Conservation (phyloP, 305 asterid genomes). For the Solanum hybrid region DNA sequence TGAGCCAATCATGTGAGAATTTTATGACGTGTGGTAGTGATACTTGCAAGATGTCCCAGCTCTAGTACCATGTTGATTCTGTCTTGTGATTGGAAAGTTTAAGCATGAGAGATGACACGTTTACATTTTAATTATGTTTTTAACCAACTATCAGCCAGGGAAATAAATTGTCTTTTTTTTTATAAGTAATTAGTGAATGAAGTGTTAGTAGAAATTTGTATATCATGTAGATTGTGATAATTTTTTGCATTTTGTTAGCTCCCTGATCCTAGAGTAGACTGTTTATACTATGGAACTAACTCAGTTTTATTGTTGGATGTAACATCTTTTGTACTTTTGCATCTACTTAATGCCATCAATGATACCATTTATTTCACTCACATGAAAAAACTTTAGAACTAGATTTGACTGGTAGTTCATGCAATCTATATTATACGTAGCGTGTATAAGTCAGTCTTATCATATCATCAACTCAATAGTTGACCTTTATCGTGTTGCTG, state of each 20-base stretch:
- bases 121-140: not conserved
- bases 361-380: not conserved
- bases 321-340: not conserved
- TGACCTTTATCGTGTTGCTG: too few species aligned
- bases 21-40: not conserved
- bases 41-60: not conserved
- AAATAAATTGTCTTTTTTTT: not conserved
- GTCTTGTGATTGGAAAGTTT: not conserved
- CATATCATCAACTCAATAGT: too few species aligned
- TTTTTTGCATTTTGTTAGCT: not conserved
- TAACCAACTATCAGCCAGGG: not conserved
- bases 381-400: not conserved
- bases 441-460: not conserved
- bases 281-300: not conserved
- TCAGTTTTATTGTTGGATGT: not conserved
- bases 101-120: not conserved
- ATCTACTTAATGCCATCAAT: not conserved
- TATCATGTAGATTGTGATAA: not conserved
- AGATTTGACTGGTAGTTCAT: not conserved
- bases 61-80: not conserved
- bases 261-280: not conserved
- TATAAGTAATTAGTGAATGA: not conserved
- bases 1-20: not conserved
- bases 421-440: not conserved
- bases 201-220: not conserved